phyloP scores from a whole-genome alignment of 495 filamentous ascomycete species.

The Podospora anserina region DNA sequence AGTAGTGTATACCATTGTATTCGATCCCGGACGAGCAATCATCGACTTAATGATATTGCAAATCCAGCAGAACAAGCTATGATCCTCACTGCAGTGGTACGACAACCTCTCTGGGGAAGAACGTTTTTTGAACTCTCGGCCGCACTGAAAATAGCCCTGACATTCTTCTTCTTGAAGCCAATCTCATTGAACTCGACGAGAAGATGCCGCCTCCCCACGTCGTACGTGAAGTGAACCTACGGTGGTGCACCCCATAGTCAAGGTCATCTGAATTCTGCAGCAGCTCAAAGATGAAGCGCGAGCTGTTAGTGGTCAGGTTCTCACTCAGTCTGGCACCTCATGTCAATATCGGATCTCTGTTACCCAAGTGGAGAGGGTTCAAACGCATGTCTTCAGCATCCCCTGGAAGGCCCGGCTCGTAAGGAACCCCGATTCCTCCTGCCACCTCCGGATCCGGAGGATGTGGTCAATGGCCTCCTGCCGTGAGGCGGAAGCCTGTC shows the following conservation, averaged over 20 bases:
- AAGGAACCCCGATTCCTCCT: background rate
- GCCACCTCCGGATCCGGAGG: background rate
- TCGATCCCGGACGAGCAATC: too few species aligned
- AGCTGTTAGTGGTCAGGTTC: background rate
- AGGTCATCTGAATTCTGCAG: constrained; percentile 1
- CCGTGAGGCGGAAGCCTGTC: background rate
- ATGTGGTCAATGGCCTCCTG: constrained; percentile 1
- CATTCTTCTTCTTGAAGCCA: background rate
- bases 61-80: too few species aligned
- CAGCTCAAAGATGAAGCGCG: background rate
- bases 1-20: too few species aligned
- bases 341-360: background rate
- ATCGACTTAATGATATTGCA: too few species aligned
- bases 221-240: background rate
- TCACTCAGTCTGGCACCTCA: background rate
- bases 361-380: background rate
- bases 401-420: background rate
- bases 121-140: background rate
- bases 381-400: background rate
- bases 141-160: background rate
- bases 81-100: too few species aligned
- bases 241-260: background rate
- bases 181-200: background rate
- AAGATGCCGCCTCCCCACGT: background rate
- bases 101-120: background rate